A percentile compares a stretch with the other conserved stretches of the same genome.
phyloP scores from a whole-genome alignment of 176 grass and related monocot species.

The Eleusine coracana region DNA sequence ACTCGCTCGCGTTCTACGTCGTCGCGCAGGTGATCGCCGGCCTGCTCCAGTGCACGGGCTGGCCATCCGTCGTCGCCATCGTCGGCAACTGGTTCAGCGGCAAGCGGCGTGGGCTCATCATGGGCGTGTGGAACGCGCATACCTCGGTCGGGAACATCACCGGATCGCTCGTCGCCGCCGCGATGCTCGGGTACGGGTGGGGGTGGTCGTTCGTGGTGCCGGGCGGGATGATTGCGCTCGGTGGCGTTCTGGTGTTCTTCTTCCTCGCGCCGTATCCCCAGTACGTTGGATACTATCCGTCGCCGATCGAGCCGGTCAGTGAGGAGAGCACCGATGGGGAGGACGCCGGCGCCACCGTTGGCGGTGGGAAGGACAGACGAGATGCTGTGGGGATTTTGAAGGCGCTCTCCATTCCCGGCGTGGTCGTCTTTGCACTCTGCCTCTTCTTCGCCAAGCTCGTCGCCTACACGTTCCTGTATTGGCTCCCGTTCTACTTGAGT shows the following conservation, averaged over 20 bases:
- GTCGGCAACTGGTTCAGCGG: constrained; percentile 74
- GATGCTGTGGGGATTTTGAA: constrained; percentile 58
- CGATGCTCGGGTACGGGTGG: constrained; percentile 60
- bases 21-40: constrained; percentile 53
- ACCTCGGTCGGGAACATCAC: constrained; percentile 68
- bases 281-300: constrained; percentile 44
- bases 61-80: constrained; percentile 73
- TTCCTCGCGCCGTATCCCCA: constrained; percentile 65
- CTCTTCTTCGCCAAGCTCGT: constrained; percentile 83
- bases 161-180: constrained; percentile 60
- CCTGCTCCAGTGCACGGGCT: constrained; percentile 61
- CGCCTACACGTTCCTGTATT: constrained; percentile 73
- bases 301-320: constrained; percentile 16
- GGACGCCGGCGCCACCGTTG: constrained; percentile 4
- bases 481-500: constrained; percentile 76
- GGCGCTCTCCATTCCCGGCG: constrained; percentile 55
- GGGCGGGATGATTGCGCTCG: constrained; percentile 52
- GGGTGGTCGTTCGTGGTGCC: constrained; percentile 73
- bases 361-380: constrained; percentile 27
- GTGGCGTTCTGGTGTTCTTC: constrained; percentile 52
- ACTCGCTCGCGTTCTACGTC: constrained; percentile 61
- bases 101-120: constrained; percentile 58
- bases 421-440: constrained; percentile 64
- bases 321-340: constrained; percentile 50
- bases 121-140: constrained; percentile 80